Evolutionary conservation across 257 asterid genomes (phyloP).

Genomic region (Craterostigma plantagineum): DNA sequence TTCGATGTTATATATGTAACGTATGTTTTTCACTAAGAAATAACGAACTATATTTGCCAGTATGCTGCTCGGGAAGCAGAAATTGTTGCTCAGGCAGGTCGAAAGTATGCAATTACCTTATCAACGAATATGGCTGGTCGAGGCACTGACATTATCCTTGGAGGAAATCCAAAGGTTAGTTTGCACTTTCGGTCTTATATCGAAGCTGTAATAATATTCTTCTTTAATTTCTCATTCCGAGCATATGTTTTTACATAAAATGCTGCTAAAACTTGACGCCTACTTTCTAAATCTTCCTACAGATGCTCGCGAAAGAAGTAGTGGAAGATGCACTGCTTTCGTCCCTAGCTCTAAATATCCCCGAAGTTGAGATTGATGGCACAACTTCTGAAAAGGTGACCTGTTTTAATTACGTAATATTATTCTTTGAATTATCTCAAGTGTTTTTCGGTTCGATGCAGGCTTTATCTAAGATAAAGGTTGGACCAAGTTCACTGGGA

Average conservation of each 20-base stretch:
- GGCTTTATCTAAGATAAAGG: conserved; percentile 77
- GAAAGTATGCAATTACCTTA: conserved; percentile 83
- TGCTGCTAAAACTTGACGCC: conserved; percentile 4
- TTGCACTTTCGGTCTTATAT: no score
- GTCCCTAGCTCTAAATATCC: conserved; percentile 38
- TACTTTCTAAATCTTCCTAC: conserved; percentile 9
- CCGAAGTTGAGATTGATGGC: conserved; percentile 44
- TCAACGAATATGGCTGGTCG: conserved; percentile 99
- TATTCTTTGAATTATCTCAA: background rate
- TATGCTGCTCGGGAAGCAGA: conserved; percentile 99
- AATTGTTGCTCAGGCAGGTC: conserved; percentile 93
- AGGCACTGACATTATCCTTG: conserved; percentile 95
- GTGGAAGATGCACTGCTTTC: conserved; percentile 69
- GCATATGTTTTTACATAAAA: conserved; percentile 6
- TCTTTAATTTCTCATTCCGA: background rate
- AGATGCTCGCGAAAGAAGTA: conserved; percentile 90
- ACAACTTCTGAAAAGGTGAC: conserved; percentile 49
- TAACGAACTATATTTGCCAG: conserved; percentile 16
- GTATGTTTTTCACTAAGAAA: conserved; percentile 3
- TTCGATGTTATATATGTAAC: conserved; percentile 2
- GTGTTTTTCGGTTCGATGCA: conserved; percentile 14
- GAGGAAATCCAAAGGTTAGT: conserved; percentile 99
- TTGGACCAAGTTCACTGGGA: conserved; percentile 85
- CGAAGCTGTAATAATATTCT: no score
- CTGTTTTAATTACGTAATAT: background rate